These are phyloP conservation scores for Takashimella tepidaria DNA, from an alignment of 1,284 basidiomycete species.

Conservation along the genomic window DNA sequence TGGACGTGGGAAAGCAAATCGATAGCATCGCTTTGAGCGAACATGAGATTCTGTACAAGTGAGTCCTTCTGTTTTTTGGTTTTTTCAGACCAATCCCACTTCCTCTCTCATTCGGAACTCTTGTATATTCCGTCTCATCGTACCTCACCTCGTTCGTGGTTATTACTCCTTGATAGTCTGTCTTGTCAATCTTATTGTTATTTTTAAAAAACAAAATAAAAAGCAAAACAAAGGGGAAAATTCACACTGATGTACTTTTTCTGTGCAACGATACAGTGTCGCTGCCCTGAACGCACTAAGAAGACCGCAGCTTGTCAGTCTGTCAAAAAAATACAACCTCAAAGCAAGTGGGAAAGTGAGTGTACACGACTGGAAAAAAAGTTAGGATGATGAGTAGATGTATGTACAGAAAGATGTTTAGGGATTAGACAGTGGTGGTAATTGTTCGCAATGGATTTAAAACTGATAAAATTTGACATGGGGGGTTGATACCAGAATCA, in stretches of 20 bases:
- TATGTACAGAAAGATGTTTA: too few relatives aligned
- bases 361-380: too few relatives aligned
- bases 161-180: too few relatives aligned
- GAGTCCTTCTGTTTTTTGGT: background rate
- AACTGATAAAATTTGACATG: too few relatives aligned
- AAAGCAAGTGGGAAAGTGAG: constrained; percentile 45
- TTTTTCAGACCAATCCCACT: background rate
- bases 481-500: too few relatives aligned
- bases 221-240: background rate
- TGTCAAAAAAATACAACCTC: constrained; percentile 44
- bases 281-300: constrained; percentile 41
- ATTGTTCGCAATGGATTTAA: background rate
- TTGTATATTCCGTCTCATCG: too few relatives aligned
- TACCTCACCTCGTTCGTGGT: too few relatives aligned
- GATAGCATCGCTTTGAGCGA: constrained; percentile 7
- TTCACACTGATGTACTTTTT: background rate
- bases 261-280: constrained; percentile 18
- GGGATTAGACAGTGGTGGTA: too few relatives aligned
- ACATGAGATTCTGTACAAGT: constrained; percentile 19
- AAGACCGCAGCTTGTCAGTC: constrained; percentile 43
- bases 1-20: background rate
- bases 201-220: background rate
- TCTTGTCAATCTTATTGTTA: too few relatives aligned
- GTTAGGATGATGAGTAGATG: too few relatives aligned
- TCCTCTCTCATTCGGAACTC: background rate